Evolutionary conservation across 192 early-diverging fungal species (phyloP).

Genomic region (Gonapodya prolifera): DNA sequence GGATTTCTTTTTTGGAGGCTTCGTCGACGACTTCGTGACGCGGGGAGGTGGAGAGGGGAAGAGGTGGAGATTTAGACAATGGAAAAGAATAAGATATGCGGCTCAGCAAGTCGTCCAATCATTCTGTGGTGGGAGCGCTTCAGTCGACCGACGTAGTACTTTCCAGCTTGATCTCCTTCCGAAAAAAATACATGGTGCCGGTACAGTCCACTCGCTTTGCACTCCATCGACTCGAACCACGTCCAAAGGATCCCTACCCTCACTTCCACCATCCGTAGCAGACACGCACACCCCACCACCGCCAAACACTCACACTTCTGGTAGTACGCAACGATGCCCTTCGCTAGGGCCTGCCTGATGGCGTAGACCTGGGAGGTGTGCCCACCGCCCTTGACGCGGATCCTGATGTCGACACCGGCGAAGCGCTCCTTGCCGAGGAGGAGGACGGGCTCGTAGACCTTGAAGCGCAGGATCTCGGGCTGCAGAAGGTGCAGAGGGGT

Average conservation of each 20-base stretch:
- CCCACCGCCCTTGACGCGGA: conserved; percentile 95
- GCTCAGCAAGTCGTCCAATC: neutral
- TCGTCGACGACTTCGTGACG: conserved; percentile 93
- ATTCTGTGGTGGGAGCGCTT: neutral
- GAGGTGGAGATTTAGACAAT: neutral
- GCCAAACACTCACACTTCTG: conserved; percentile 63
- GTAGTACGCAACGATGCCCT: conserved; percentile 98
- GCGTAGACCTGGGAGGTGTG: conserved; percentile 94
- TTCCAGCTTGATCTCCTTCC: neutral
- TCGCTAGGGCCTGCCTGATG: conserved; percentile 98
- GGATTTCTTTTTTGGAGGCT: conserved; percentile 99
- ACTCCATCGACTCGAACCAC: conserved; percentile 10
- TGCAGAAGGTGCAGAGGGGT: conserved; percentile 90
- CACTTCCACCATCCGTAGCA: conserved; percentile 9
- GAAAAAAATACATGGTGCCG: neutral
- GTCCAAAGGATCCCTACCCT: conserved; percentile 10
- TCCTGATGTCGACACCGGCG: conserved; percentile 89
- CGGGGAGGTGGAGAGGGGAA: no score
- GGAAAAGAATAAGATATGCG: conserved; percentile 1
- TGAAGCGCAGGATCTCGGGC: conserved; percentile 93
- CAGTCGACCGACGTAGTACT: neutral
- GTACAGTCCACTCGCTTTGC: no score
- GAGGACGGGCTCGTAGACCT: conserved; percentile 97
- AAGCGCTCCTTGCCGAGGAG: conserved; percentile 94
- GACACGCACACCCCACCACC: no score